Percentiles rank a stretch among this genome's conserved stretches.
phyloP scores from a whole-genome alignment of 2,329 filamentous ascomycete genomes.

The Colletotrichum filicis region DNA sequence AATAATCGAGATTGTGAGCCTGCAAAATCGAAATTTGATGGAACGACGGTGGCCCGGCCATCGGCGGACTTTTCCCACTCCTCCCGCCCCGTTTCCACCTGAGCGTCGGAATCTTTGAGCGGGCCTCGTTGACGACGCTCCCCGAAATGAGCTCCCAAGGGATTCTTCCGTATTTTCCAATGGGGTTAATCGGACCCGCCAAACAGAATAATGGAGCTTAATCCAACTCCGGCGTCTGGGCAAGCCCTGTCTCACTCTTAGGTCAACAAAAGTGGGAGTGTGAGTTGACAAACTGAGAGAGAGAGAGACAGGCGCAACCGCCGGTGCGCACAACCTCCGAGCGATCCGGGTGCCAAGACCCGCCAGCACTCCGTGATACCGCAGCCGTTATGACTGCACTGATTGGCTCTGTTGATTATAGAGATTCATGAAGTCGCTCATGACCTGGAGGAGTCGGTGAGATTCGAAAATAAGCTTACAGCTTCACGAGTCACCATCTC shows the following conservation, averaged over 20 bases:
- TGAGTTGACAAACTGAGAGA: not conserved
- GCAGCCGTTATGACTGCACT: constrained; percentile 14
- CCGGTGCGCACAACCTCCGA: constrained; percentile 28
- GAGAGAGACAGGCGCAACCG: constrained; percentile 16
- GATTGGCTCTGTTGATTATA: constrained; percentile 6
- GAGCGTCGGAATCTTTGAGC: constrained; percentile 25
- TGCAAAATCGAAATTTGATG: constrained; percentile 20
- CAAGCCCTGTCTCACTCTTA: constrained; percentile 12
- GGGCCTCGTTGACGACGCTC: constrained; percentile 21
- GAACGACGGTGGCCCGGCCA: not conserved
- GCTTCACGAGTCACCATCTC: constrained; percentile 8
- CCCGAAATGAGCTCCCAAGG: constrained; percentile 26
- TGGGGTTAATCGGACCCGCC: constrained; percentile 10
- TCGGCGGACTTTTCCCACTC: constrained; percentile 21
- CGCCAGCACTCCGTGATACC: constrained; percentile 25
- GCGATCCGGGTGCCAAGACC: constrained; percentile 34
- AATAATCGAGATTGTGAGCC: constrained; percentile 30
- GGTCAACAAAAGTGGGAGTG: not conserved
- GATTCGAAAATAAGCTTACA: constrained; percentile 29
- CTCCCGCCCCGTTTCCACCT: constrained; percentile 24
- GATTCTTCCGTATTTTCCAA: not conserved
- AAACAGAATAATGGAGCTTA: not conserved
- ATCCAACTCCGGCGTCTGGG: not conserved
- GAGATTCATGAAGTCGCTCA: not conserved
- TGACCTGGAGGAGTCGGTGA: constrained; percentile 12